Conservation (phyloP, 2,329 filamentous ascomycete species). For the Alternaria longipes region DNA sequence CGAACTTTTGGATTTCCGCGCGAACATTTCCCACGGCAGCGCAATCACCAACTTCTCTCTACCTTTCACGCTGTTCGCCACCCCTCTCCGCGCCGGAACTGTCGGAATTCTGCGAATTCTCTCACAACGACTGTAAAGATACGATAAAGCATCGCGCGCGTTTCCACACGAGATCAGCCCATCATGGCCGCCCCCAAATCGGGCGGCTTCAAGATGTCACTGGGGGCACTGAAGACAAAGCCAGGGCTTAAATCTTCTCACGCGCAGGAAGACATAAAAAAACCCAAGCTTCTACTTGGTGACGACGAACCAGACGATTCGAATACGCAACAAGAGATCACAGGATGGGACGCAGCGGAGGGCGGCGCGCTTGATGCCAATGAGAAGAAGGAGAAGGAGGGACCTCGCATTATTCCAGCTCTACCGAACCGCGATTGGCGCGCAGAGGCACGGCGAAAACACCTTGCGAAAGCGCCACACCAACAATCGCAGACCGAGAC, state of each 20-base stretch:
- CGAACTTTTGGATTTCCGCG: slow-evolving; percentile 24
- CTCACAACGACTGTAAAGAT: neutral
- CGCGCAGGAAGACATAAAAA: slow-evolving; percentile 34
- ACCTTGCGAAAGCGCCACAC: slow-evolving; percentile 68
- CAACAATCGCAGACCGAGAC: slow-evolving; percentile 51
- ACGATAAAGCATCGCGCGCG: slow-evolving; percentile 5
- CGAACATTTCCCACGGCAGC: slow-evolving; percentile 9
- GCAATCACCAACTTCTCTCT: slow-evolving; percentile 3
- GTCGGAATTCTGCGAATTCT: neutral
- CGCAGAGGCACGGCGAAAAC: slow-evolving; percentile 61
- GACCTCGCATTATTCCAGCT: slow-evolving; percentile 65
- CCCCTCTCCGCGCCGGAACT: neutral
- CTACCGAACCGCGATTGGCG: slow-evolving; percentile 71
- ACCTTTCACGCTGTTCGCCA: neutral
- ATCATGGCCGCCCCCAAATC: slow-evolving; percentile 43
- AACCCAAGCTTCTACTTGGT: slow-evolving; percentile 38
- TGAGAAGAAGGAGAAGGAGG: slow-evolving; percentile 52
- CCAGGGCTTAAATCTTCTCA: slow-evolving; percentile 33
- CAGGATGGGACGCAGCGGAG: slow-evolving; percentile 62
- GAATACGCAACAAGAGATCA: slow-evolving; percentile 54
- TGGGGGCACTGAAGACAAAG: slow-evolving; percentile 42
- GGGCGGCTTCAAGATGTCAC: slow-evolving; percentile 50
- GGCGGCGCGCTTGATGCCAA: slow-evolving; percentile 58
- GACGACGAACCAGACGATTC: slow-evolving; percentile 45
- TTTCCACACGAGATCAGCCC: slow-evolving; percentile 25